Evolutionary conservation across 2,329 filamentous ascomycete species (phyloP).

Genomic region (Colletotrichum musae): DNA sequence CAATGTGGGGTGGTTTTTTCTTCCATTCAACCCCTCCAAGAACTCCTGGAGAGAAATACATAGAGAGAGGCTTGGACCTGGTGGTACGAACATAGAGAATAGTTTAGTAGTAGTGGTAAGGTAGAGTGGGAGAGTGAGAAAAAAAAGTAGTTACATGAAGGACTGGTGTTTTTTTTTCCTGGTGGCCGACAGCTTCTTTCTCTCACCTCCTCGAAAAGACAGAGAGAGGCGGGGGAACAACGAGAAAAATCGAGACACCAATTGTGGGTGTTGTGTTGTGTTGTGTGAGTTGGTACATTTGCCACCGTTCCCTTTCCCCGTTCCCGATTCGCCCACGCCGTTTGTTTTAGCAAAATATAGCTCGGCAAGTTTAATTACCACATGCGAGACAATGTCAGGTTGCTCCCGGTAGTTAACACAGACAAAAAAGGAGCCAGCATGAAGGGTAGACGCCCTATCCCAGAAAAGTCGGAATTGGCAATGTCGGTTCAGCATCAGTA

Average conservation of each 20-base stretch:
- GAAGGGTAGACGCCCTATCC: not conserved
- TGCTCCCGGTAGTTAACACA: constrained; percentile 13
- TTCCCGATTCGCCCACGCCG: constrained; percentile 13
- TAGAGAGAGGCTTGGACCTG: not conserved
- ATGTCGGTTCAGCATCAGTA: not conserved
- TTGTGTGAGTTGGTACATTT: not conserved
- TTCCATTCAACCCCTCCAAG: no score
- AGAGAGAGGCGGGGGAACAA: not conserved
- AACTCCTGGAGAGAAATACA: not conserved
- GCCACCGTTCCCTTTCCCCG: not conserved
- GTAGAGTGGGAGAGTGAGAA: not conserved
- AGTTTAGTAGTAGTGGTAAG: not conserved
- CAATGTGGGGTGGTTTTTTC: no score
- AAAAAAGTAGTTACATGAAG: not conserved
- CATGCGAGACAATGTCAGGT: constrained; percentile 10
- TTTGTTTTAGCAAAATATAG: not conserved
- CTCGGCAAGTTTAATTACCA: constrained; percentile 3
- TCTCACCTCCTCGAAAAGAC: not conserved
- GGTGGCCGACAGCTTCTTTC: not conserved
- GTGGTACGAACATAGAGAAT: not conserved
- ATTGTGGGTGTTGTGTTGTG: not conserved
- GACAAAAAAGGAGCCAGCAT: constrained; percentile 9
- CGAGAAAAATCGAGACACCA: not conserved
- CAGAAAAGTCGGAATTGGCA: not conserved
- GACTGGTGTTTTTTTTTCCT: not conserved